phyloP scores from a whole-genome alignment of 2,329 filamentous ascomycete species.

The Teratosphaeria nubilosa region DNA sequence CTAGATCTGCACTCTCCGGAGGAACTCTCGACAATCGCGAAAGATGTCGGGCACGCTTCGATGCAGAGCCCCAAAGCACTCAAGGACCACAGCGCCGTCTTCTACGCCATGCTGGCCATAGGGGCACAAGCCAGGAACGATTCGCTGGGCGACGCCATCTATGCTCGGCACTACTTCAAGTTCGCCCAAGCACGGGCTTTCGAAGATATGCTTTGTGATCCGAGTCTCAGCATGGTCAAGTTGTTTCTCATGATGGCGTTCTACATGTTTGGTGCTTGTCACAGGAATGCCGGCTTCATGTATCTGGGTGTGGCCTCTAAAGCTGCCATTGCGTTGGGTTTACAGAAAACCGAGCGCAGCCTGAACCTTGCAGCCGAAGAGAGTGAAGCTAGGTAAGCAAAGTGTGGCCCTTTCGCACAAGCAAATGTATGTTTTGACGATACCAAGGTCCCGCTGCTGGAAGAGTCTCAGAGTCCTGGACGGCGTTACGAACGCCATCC shows the following conservation, averaged over 20 bases:
- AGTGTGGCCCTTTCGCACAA: not conserved
- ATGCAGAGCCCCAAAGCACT: not conserved
- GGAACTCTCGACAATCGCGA: not conserved
- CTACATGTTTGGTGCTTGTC: not conserved
- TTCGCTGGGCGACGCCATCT: not conserved
- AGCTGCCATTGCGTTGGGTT: not conserved
- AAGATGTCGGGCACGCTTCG: not conserved
- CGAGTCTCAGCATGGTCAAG: not conserved
- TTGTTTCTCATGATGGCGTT: not conserved
- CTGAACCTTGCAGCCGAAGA: not conserved
- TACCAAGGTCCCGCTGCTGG: not conserved
- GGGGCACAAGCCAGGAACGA: not conserved
- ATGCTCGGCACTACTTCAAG: not conserved
- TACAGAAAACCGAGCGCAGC: not conserved
- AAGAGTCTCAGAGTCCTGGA: not conserved
- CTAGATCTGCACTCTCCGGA: not conserved
- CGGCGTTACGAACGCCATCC: not conserved
- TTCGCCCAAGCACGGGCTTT: not conserved
- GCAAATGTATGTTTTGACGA: not conserved
- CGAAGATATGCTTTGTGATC: not conserved
- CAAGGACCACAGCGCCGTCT: not conserved
- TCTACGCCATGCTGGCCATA: not conserved
- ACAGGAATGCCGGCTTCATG: not conserved
- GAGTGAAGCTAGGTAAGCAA: not conserved
- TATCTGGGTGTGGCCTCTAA: not conserved